A percentile compares a stretch with the other conserved stretches of the same genome.
Evolutionary conservation across 257 asterid genomes (phyloP).

Genomic region (Solanum appendiculatum): DNA sequence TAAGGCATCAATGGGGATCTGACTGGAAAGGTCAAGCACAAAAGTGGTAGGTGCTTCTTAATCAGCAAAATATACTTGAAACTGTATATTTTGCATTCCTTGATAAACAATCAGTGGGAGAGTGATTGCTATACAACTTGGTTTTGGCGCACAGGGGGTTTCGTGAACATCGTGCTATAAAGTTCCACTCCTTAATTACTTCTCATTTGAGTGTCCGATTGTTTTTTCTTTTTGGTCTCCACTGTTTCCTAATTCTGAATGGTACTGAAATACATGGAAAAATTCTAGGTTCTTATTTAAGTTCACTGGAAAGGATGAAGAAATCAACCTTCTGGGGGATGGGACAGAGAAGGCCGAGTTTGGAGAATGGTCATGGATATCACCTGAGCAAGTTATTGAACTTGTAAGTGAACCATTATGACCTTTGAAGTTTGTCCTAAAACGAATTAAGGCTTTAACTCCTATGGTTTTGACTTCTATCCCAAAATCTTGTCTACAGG

Average conservation of each 20-base stretch:
- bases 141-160: background rate
- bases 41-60: conserved; percentile 52
- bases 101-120: background rate
- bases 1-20: conserved; percentile 80
- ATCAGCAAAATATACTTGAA: background rate
- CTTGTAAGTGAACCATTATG: conserved; percentile 29
- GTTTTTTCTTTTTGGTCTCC: background rate
- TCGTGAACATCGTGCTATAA: background rate
- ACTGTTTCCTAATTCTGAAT: background rate
- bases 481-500: conserved; percentile 35
- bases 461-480: background rate
- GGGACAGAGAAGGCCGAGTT: conserved; percentile 94
- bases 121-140: background rate
- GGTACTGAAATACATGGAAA: background rate
- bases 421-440: background rate
- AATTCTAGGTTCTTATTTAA: conserved; percentile 63
- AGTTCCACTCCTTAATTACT: background rate
- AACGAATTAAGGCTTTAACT: background rate
- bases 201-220: background rate
- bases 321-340: conserved; percentile 87
- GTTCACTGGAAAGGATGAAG: conserved; percentile 79
- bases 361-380: conserved; percentile 92
- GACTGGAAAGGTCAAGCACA: conserved; percentile 99
- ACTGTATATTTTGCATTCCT: background rate
- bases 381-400: conserved; percentile 63